Conservation (phyloP, 1,284 basidiomycete species). For the Malassezia caprae region DNA sequence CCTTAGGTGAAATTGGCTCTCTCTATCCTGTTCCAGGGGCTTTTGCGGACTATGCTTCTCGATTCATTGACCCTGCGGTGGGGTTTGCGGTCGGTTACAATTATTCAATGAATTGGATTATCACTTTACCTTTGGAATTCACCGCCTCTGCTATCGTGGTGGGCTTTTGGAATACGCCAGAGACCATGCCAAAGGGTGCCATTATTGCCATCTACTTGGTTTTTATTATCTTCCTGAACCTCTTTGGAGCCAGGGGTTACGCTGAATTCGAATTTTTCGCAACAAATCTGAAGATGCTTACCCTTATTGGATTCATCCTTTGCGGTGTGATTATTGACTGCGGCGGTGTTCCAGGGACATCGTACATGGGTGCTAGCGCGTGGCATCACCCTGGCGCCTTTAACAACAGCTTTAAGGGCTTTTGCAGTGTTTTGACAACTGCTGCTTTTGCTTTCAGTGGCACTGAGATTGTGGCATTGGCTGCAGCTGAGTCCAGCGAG, state of each 20-base stretch:
- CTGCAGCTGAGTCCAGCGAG: slow-evolving; percentile 58
- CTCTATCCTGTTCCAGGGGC: slow-evolving; percentile 37
- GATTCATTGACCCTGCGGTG: slow-evolving; percentile 57
- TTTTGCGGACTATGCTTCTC: slow-evolving; percentile 33
- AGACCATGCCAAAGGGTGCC: slow-evolving; percentile 28
- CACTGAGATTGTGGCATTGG: slow-evolving; percentile 75
- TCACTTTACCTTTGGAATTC: slow-evolving; percentile 38
- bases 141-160: slow-evolving; percentile 50
- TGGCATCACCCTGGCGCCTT: slow-evolving; percentile 48
- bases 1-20: slow-evolving; percentile 36
- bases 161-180: slow-evolving; percentile 38
- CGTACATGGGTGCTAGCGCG: slow-evolving; percentile 32
- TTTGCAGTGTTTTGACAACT: slow-evolving; percentile 46
- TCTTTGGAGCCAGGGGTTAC: slow-evolving; percentile 36
- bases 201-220: slow-evolving; percentile 36
- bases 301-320: slow-evolving; percentile 56
- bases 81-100: slow-evolving; percentile 56
- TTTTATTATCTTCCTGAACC: slow-evolving; percentile 27
- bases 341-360: slow-evolving; percentile 30
- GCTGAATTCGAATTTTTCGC: slow-evolving; percentile 56
- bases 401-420: slow-evolving; percentile 49
- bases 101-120: slow-evolving; percentile 37
- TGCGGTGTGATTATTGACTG: slow-evolving; percentile 52
- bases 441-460: slow-evolving; percentile 73
- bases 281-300: slow-evolving; percentile 55